Evolutionary conservation across 306 rosid genomes (phyloP), one percentile per base, ranked within the genome.

Genomic region (Inga leiocalycina): DNA sequence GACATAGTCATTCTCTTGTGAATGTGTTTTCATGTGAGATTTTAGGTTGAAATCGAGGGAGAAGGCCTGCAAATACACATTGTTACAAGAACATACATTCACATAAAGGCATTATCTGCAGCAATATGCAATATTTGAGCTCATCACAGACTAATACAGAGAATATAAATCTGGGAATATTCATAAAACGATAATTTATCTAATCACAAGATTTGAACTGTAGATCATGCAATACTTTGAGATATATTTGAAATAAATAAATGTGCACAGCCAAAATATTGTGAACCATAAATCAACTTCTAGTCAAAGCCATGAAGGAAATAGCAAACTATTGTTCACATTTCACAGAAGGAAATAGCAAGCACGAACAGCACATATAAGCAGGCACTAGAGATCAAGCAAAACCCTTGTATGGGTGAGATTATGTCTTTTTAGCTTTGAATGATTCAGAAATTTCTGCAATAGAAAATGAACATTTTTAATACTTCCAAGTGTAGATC

Each of bases 361-460:
- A 32, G 44, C 34, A 32, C 3, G 34, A 32, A 32, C 34, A 32
- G 34, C 3, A 32, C 34, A 32, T 32, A 32, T 32, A 32, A 32
- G 3, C 34, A 32, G 34, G 34, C 11, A 46, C 34, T 16, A n/a
- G 14, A 52, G n/a, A 75, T 75, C 12, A 35, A 54, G 37, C 34
- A 71, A 71, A 24, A n/a, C 98, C 79, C 97, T 98, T 9, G 98
- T 92, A 85, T 94, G 99, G 87, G 91, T 96, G 82, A 92, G 94
- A 83, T 91, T 92, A 88, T 96, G 98, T 73, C 98, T 89, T 91
- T 94, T 94, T 93, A 96, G 82, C 93, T 96, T 96, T 64, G 99
- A 96, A 86, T 97, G 92, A 81, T 96, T 98, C 89, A 96, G 87
- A 89, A 94, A 96, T 94, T 96, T 96, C 99, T 96, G 97, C 89